phyloP scores from a whole-genome alignment of 805 yeast genomes.

The Wickerhamiella occidentalis region DNA sequence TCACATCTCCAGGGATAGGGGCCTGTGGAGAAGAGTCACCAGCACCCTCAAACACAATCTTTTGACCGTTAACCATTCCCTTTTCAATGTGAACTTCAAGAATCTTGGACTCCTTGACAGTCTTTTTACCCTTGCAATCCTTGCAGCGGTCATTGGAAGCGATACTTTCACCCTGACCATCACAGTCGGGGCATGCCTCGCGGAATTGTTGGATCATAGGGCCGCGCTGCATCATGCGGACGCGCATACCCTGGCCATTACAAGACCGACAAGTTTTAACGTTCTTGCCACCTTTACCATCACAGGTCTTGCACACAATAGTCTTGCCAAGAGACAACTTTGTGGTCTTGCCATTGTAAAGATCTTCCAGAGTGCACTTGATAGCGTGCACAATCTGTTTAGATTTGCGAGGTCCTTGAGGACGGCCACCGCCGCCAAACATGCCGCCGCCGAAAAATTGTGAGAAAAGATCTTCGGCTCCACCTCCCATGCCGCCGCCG shows the following conservation, averaged over 20 bases:
- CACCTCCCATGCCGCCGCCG: conserved; percentile 57
- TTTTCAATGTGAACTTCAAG: conserved; percentile 90
- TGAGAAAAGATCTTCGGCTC: conserved; percentile 62
- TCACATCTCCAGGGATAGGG: conserved; percentile 87
- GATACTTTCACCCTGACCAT: conserved; percentile 83
- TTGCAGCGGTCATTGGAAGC: conserved; percentile 82
- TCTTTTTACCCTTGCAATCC: conserved; percentile 79
- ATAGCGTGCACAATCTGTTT: conserved; percentile 85
- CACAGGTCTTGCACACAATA: conserved; percentile 73
- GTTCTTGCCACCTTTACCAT: conserved; percentile 93
- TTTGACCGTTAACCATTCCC: conserved; percentile 94
- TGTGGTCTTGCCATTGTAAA: conserved; percentile 54
- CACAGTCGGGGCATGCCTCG: conserved; percentile 82
- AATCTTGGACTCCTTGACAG: conserved; percentile 76
- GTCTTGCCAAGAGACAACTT: conserved; percentile 92
- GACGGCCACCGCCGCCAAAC: conserved; percentile 44
- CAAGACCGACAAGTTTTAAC: conserved; percentile 80
- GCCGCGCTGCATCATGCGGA: conserved; percentile 96
- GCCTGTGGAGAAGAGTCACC: conserved; percentile 95
- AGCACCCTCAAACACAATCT: conserved; percentile 82
- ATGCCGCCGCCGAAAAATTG: conserved; percentile 65
- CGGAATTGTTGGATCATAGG: conserved; percentile 98
- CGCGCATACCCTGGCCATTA: conserved; percentile 83
- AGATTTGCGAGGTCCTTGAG: conserved; percentile 78
- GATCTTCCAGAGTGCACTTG: conserved; percentile 60